Conservation (phyloP, 345 rosid species). For the Cardamine chenopodiifolia region DNA sequence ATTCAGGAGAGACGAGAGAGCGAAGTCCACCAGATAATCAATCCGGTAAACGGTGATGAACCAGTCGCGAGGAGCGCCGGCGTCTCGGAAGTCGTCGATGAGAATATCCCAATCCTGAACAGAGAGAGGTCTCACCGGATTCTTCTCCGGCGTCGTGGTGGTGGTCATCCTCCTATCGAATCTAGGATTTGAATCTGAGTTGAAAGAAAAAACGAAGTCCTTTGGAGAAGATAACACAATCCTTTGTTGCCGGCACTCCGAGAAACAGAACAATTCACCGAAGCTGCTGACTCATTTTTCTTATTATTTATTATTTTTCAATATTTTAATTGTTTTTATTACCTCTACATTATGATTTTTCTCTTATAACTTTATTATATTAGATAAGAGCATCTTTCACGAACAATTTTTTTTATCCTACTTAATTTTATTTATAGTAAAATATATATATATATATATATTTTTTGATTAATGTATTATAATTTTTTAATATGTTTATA, state of each 20-base stretch:
- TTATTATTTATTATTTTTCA: neutral
- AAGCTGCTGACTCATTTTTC: constrained; percentile 37
- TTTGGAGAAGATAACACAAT: constrained; percentile 33
- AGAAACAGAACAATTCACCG: constrained; percentile 31
- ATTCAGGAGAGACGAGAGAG: constrained; percentile 63
- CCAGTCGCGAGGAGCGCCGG: constrained; percentile 58
- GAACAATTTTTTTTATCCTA: too few relatives aligned
- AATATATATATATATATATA: too few relatives aligned
- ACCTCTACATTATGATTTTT: neutral
- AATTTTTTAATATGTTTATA: too few relatives aligned
- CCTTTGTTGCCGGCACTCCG: constrained; percentile 32
- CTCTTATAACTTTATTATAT: neutral
- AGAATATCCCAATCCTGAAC: constrained; percentile 83
- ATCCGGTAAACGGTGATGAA: constrained; percentile 53
- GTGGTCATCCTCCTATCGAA: constrained; percentile 41
- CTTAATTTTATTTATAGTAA: too few relatives aligned
- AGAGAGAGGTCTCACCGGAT: constrained; percentile 51
- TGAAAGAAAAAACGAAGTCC: constrained; percentile 10
- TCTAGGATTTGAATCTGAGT: constrained; percentile 31
- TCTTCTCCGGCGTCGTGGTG: constrained; percentile 48
- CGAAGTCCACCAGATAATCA: constrained; percentile 55
- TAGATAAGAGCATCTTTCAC: too few relatives aligned
- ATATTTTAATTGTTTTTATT: neutral
- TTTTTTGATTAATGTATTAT: too few relatives aligned
- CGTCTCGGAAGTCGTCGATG: constrained; percentile 74